These are phyloP conservation scores for Aspergillus chevalieri DNA, from an alignment of 2,329 filamentous ascomycete species.

Conservation along the genomic window DNA sequence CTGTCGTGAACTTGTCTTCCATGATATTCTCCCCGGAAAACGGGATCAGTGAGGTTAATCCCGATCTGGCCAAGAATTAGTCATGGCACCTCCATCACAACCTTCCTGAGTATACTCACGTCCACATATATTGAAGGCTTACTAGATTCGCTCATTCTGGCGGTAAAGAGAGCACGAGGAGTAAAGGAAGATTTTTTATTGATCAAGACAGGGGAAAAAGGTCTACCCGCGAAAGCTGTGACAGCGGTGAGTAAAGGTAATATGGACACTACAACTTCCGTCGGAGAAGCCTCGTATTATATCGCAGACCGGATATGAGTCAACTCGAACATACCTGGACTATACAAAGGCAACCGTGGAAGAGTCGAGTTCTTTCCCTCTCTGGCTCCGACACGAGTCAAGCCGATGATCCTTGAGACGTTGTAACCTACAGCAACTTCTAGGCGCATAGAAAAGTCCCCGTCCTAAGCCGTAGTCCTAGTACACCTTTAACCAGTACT, in stretches of 20 bases:
- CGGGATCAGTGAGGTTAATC: constrained; percentile 91
- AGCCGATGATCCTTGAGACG: neutral
- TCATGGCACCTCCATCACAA: neutral
- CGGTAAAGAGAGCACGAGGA: constrained; percentile 1
- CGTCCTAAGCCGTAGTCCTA: neutral
- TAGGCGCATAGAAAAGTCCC: neutral
- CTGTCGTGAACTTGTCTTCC: constrained; percentile 58
- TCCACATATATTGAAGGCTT: constrained; percentile 42
- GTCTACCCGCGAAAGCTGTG: neutral
- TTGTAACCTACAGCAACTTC: neutral
- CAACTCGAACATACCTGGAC: neutral
- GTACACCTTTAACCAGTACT: neutral
- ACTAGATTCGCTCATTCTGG: constrained; percentile 30
- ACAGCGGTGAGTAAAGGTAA: neutral
- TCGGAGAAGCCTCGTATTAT: neutral
- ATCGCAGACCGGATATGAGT: neutral
- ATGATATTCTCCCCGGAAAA: constrained; percentile 79
- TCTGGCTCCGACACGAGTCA: neutral
- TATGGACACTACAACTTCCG: neutral
- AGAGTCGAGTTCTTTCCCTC: neutral
- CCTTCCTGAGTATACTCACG: constrained; percentile 26
- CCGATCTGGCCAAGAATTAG: constrained; percentile 55
- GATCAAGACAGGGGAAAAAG: neutral
- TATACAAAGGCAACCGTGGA: neutral
- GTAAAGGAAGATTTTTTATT: constrained; percentile 9